Evolutionary conservation across 2,329 filamentous ascomycete genomes (phyloP), one percentile per base, ranked within the genome.

Genomic region (Epichloe gansuensis): DNA sequence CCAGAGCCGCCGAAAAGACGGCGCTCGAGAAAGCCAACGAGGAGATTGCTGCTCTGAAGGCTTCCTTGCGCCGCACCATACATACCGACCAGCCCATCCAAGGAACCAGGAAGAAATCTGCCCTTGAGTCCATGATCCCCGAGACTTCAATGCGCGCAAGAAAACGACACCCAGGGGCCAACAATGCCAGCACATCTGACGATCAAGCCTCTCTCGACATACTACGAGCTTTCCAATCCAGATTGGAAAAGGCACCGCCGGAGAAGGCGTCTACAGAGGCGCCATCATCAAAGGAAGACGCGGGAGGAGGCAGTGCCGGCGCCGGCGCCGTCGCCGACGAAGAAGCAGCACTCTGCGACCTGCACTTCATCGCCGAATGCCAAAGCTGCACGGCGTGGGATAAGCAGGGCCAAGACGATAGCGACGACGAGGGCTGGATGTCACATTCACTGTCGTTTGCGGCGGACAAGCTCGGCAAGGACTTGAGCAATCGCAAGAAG

Each of bases 351-450:
- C 75, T 94, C 4, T 98, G 93, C 64, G 93, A 97, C 66, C 72
- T 98, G 38, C 93, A 98, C 66, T 98, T 97, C 67, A 94, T 98
- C 57, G 87, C 86, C 48, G 88, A 94, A 61, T 98, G 93, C 67
- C 89, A 95, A 65, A 95, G 89, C 45, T 97, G 93, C 67, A 82
- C 81, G 54, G 80, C 85, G 0, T 95, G 91, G 89, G 86, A 94
- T 62, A 77, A 83, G 60, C 75, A 74, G 42, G 80, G 75, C 3
- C 73, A 75, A 12, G 73, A 77, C 23, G 80, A 83, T 3, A 77
- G 75, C 59, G 78, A 81, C 54, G 81, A 81, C 48, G 75, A 79
- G 48, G 83, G 82, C 7, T 97, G 91, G 91, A 88, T 96, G 82
- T 81, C 81, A 4, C 91, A 97, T 66, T 76, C 81, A 9, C 74